Conservation (phyloP, 345 rosid genomes). For the Gossypium ekmanianum region DNA sequence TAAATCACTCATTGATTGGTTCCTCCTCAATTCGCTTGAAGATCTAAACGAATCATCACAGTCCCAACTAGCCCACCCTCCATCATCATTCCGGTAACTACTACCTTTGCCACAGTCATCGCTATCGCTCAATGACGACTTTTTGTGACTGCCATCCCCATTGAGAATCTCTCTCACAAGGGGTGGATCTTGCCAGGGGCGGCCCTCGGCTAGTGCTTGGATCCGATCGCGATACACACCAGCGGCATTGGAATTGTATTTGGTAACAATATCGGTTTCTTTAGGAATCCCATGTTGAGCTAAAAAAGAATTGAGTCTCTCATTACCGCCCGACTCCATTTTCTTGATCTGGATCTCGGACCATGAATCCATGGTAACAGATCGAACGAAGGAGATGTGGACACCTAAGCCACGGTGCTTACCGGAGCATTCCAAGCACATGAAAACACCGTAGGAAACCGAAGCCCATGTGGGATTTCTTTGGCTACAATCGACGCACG, state of each 20-base stretch:
- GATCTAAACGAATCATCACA: constrained; percentile 57
- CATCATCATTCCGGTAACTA: constrained; percentile 24
- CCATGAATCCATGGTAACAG: constrained; percentile 99
- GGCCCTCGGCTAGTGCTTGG: constrained; percentile 80
- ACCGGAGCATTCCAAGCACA: constrained; percentile 99
- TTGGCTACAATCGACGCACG: constrained; percentile 90
- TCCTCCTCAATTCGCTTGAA: constrained; percentile 61
- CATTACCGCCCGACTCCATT: constrained; percentile 95
- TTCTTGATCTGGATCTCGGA: constrained; percentile 98
- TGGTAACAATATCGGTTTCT: constrained; percentile 71
- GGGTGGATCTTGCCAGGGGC: constrained; percentile 80
- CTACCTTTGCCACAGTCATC: constrained; percentile 26
- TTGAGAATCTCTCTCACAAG: constrained; percentile 50
- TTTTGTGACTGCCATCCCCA: constrained; percentile 32
- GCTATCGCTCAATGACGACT: constrained; percentile 49
- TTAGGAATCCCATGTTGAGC: constrained; percentile 64
- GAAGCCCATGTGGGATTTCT: constrained; percentile 99
- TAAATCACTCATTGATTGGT: constrained; percentile 68
- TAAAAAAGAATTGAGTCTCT: constrained; percentile 66
- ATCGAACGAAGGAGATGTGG: constrained; percentile 98
- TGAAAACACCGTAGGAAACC: constrained; percentile 90
- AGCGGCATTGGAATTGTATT: constrained; percentile 84
- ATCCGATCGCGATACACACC: constrained; percentile 75
- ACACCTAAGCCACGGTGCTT: constrained; percentile 98
- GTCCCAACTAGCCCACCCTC: constrained; percentile 92